A percentile compares a stretch with the other conserved stretches of the same genome.
These are phyloP conservation scores for Picea engelmannii DNA, from an alignment of 83 land plant genomes.

Conservation along the genomic window DNA sequence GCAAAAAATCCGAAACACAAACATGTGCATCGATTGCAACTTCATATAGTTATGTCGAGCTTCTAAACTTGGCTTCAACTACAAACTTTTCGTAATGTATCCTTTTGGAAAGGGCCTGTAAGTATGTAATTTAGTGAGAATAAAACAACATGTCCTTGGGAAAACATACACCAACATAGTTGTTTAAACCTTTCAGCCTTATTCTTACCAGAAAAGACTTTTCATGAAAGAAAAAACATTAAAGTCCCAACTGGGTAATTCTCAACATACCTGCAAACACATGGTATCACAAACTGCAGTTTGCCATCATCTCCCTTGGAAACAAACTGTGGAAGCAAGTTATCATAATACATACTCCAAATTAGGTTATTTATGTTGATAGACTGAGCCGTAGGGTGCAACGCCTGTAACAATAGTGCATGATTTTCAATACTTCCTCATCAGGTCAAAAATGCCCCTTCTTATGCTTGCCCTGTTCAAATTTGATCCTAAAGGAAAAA, in stretches of 20 bases:
- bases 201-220: too few relatives aligned
- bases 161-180: neutral
- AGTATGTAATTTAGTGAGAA: neutral
- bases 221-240: too few relatives aligned
- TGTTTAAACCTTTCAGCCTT: too few relatives aligned
- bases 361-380: slow-evolving; percentile 34
- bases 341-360: slow-evolving; percentile 59
- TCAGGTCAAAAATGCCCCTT: too few relatives aligned
- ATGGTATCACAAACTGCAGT: slow-evolving; percentile 64
- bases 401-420: slow-evolving; percentile 36
- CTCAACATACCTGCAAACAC: slow-evolving; percentile 66
- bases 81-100: slow-evolving; percentile 86
- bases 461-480: too few relatives aligned
- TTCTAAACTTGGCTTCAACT: slow-evolving; percentile 80
- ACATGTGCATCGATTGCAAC: slow-evolving; percentile 44
- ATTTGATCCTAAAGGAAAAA: too few relatives aligned
- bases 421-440: too few relatives aligned
- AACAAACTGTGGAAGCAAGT: slow-evolving; percentile 48
- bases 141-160: neutral
- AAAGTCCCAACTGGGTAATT: neutral
- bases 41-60: slow-evolving; percentile 16
- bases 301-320: slow-evolving; percentile 57
- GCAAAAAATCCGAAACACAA: neutral
- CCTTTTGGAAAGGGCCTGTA: slow-evolving; percentile 80
- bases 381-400: slow-evolving; percentile 41